Conservation (phyloP, 169 alveolate genomes). For the Cryptosporidium canis region DNA sequence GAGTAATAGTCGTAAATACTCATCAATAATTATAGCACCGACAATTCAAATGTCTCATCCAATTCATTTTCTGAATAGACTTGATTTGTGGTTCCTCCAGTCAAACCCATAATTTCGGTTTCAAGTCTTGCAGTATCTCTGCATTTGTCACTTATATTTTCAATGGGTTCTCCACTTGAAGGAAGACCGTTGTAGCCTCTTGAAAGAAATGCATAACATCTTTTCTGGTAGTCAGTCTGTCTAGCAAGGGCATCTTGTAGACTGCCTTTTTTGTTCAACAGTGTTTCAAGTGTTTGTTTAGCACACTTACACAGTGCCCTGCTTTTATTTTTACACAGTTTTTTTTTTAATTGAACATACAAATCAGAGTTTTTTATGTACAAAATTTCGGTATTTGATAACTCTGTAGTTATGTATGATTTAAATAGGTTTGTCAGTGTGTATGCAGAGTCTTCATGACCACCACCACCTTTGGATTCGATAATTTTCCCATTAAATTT, state of each 20-base stretch:
- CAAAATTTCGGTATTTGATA: neutral
- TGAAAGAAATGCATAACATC: neutral
- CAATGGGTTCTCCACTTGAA: neutral
- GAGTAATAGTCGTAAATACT: too few species aligned
- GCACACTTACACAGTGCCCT: neutral
- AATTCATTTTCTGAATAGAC: neutral
- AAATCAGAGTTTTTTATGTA: neutral
- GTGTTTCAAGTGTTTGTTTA: neutral
- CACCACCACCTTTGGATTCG: neutral
- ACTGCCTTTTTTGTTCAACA: neutral
- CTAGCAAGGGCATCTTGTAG: neutral
- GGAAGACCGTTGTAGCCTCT: neutral
- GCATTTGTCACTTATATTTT: neutral
- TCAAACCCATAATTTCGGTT: neutral
- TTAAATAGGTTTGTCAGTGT: neutral
- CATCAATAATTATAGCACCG: too few species aligned
- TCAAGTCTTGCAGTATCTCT: neutral
- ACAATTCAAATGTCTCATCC: too few species aligned
- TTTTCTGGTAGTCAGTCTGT: neutral
- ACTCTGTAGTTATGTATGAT: neutral
- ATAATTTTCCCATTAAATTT: too few species aligned
- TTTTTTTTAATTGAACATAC: neutral
- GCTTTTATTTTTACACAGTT: neutral
- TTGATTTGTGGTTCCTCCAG: neutral
- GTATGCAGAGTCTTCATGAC: slow-evolving; percentile 3